Conservation (phyloP, 2,329 filamentous ascomycete genomes). For the Monosporascus sp. region DNA sequence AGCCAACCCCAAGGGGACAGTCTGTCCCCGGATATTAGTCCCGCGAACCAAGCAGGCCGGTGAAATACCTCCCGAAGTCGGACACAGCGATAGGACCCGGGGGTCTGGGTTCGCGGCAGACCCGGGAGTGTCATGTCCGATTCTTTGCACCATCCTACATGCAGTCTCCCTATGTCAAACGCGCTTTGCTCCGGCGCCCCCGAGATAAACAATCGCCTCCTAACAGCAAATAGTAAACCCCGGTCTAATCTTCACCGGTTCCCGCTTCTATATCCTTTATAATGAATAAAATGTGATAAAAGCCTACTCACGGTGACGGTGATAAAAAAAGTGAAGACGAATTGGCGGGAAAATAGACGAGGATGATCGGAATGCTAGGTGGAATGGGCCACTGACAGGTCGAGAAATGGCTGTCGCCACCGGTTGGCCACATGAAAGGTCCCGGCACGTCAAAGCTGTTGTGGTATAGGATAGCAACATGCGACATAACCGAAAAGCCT, state of each 20-base stretch:
- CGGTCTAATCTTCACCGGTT: conserved; percentile 2
- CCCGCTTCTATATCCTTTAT: conserved; percentile 4
- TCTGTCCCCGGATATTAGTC: background rate
- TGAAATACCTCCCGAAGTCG: background rate
- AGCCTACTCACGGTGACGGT: background rate
- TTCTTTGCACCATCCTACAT: background rate
- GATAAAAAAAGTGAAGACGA: background rate
- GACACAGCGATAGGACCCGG: background rate
- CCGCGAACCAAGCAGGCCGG: background rate
- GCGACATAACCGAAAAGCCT: background rate
- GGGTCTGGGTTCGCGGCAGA: background rate
- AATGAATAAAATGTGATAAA: background rate
- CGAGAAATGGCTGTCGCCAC: background rate
- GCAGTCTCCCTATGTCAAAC: background rate
- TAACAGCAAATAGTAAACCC: background rate
- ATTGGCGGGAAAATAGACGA: background rate
- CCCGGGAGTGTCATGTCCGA: background rate
- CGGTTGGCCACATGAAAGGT: background rate
- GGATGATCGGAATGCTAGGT: background rate
- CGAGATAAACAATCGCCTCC: background rate
- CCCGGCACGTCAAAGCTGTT: background rate
- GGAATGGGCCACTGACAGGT: background rate
- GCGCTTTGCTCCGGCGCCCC: background rate
- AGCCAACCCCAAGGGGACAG: background rate
- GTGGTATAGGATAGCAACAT: background rate